A percentile compares a stretch with the other conserved stretches of the same genome.
These are phyloP conservation scores for Larix kaempferi DNA, from an alignment of 75 land plant genomes.

Conservation along the genomic window DNA sequence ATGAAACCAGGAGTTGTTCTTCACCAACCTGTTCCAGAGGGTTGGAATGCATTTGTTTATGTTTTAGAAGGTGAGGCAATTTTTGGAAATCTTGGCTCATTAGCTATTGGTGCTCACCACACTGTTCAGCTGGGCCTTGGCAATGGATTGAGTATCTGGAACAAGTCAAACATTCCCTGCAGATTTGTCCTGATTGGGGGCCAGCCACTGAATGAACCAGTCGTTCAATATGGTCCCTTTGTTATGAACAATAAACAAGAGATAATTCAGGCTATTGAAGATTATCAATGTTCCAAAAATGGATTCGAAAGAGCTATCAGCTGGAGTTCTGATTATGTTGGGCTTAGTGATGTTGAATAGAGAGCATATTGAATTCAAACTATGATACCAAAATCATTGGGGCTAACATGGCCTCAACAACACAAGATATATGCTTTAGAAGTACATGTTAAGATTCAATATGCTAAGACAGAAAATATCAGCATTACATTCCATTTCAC, in stretches of 20 bases:
- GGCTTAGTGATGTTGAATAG: neutral
- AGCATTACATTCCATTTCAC: too few relatives aligned
- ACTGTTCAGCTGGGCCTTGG: slow-evolving; percentile 60
- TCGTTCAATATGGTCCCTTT: slow-evolving; percentile 83
- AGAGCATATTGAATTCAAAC: too few relatives aligned
- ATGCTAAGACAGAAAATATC: too few relatives aligned
- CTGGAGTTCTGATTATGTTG: slow-evolving; percentile 49
- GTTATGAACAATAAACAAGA: slow-evolving; percentile 93
- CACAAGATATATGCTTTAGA: too few relatives aligned
- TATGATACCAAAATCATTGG: too few relatives aligned
- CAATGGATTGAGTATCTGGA: slow-evolving; percentile 71
- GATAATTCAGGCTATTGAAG: slow-evolving; percentile 68
- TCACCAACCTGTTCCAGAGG: slow-evolving; percentile 61
- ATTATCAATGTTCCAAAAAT: slow-evolving; percentile 56
- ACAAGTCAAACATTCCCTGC: slow-evolving; percentile 44
- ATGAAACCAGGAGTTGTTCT: slow-evolving; percentile 61
- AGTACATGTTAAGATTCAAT: too few relatives aligned
- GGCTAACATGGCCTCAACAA: too few relatives aligned
- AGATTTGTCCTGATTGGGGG: slow-evolving; percentile 83
- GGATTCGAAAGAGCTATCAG: slow-evolving; percentile 80
- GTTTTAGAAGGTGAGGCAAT: slow-evolving; percentile 65
- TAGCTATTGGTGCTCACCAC: slow-evolving; percentile 42
- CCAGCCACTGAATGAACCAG: slow-evolving; percentile 76
- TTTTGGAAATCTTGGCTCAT: slow-evolving; percentile 32
- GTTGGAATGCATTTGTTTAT: slow-evolving; percentile 87